A percentile compares a stretch with the other conserved stretches of the same genome.
Conservation (phyloP, 2,329 filamentous ascomycete genomes). For the Diplodia corticola region DNA sequence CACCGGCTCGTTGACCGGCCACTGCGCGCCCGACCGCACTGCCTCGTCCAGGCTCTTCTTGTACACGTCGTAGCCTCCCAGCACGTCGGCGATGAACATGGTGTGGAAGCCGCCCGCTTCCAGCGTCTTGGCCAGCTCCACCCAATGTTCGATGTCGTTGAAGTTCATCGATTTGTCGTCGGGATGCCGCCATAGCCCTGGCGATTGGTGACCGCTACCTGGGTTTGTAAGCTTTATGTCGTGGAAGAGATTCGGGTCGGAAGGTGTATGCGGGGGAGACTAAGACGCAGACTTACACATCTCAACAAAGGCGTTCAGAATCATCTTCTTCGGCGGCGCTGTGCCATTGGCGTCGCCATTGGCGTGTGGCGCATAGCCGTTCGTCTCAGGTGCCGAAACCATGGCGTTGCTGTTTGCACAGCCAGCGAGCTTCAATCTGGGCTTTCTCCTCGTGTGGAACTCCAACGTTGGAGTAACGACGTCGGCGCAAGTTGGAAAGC, state of each 20-base stretch:
- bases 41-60: slow-evolving; percentile 60
- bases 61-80: slow-evolving; percentile 71
- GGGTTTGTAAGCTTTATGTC: not conserved
- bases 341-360: slow-evolving; percentile 18
- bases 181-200: slow-evolving; percentile 64
- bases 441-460: not conserved
- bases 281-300: slow-evolving; percentile 24
- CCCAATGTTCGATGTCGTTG: slow-evolving; percentile 40
- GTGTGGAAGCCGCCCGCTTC: slow-evolving; percentile 43
- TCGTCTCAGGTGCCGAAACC: slow-evolving; percentile 6
- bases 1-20: slow-evolving; percentile 70
- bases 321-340: slow-evolving; percentile 34
- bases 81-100: slow-evolving; percentile 46
- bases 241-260: not conserved
- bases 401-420: not conserved
- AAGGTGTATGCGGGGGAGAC: not conserved
- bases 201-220: slow-evolving; percentile 38
- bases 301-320: slow-evolving; percentile 48
- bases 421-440: not conserved
- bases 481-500: not conserved
- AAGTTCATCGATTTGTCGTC: slow-evolving; percentile 54
- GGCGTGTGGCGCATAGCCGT: not conserved
- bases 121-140: slow-evolving; percentile 40
- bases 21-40: slow-evolving; percentile 64
- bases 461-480: not conserved